Percentiles rank a stretch among this genome's conserved stretches.
Evolutionary conservation across 106 monocot species (phyloP).

Genomic region (Dendrobium chrysotoxum): DNA sequence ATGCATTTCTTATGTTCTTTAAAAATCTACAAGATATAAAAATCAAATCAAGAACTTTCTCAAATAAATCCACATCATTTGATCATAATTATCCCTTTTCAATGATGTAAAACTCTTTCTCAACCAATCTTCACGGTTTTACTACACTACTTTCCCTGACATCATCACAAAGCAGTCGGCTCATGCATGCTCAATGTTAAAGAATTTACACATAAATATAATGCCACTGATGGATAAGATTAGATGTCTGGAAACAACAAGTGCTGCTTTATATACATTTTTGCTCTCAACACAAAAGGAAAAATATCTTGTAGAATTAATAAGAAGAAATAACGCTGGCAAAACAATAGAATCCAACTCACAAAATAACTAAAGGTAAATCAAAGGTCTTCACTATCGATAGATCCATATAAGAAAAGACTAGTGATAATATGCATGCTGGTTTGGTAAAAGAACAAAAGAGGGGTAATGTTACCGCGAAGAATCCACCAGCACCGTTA

Average conservation of each 20-base stretch:
- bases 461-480: slow-evolving; percentile 51
- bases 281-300: neutral
- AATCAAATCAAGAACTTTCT: neutral
- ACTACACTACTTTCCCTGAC: neutral
- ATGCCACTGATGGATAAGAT: neutral
- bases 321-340: neutral
- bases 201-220: neutral
- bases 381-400: neutral
- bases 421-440: neutral
- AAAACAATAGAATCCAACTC: neutral
- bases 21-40: neutral
- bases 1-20: neutral
- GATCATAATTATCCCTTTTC: neutral
- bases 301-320: neutral
- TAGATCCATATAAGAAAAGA: neutral
- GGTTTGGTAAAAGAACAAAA: neutral
- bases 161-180: neutral
- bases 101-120: neutral
- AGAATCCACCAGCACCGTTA: slow-evolving; percentile 98
- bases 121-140: neutral
- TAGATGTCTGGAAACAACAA: neutral
- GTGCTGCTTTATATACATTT: neutral
- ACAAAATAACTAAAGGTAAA: neutral
- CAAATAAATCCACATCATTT: neutral
- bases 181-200: neutral